These are phyloP conservation scores for Lentinula lateritia DNA, from an alignment of 768 basidiomycete species.

Conservation along the genomic window DNA sequence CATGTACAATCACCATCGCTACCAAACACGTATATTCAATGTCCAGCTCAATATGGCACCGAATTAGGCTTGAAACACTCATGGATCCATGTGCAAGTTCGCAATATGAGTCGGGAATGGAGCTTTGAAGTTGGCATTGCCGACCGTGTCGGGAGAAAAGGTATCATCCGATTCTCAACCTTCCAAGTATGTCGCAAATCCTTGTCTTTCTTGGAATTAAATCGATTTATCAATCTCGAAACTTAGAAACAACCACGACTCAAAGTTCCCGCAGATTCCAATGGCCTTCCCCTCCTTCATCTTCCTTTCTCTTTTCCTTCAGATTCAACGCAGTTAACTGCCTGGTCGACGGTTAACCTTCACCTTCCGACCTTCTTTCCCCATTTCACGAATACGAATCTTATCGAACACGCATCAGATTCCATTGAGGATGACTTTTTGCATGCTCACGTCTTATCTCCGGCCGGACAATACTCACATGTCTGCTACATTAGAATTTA, in stretches of 20 bases:
- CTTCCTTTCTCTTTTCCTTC: slow-evolving; percentile 65
- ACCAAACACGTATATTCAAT: slow-evolving; percentile 60
- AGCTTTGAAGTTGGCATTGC: slow-evolving; percentile 71
- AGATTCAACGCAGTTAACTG: slow-evolving; percentile 51
- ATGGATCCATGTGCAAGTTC: slow-evolving; percentile 75
- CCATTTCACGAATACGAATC: slow-evolving; percentile 39
- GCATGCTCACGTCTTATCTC: slow-evolving; percentile 19
- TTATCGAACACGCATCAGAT: slow-evolving; percentile 15
- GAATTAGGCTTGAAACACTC: slow-evolving; percentile 59
- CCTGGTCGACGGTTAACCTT: slow-evolving; percentile 65
- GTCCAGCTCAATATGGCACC: slow-evolving; percentile 34
- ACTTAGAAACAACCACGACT: slow-evolving; percentile 52
- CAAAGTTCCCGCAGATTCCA: slow-evolving; percentile 26
- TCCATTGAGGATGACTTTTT: slow-evolving; percentile 7
- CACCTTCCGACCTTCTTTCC: slow-evolving; percentile 55
- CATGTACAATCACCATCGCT: slow-evolving; percentile 78
- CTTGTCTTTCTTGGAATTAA: slow-evolving; percentile 6
- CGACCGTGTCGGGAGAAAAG: slow-evolving; percentile 54
- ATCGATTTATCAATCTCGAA: background rate
- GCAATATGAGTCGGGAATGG: slow-evolving; percentile 64
- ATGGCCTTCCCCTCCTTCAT: slow-evolving; percentile 54
- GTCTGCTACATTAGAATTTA: slow-evolving; percentile 71
- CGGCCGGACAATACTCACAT: slow-evolving; percentile 57
- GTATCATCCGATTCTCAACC: slow-evolving; percentile 65
- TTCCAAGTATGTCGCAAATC: slow-evolving; percentile 58